Evolutionary conservation across 306 rosid genomes (phyloP).

Genomic region (Alnus glutinosa): DNA sequence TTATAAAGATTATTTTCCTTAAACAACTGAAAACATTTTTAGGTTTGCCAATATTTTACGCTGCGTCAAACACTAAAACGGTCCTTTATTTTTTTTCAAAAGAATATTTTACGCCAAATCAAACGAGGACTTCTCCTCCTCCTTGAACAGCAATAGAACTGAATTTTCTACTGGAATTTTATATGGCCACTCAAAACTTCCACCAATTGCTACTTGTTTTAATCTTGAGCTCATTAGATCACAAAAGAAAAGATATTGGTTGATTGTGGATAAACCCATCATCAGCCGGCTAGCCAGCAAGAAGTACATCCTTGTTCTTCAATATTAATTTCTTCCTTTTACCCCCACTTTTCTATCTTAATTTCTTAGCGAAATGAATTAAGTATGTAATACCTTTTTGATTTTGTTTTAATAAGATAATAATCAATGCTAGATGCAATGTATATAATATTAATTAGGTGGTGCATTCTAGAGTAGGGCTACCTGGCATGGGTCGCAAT

Average conservation of each 20-base stretch:
- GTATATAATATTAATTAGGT: conserved; percentile 25
- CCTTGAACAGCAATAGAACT: not conserved
- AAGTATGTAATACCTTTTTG: not conserved
- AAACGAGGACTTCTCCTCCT: too few species aligned
- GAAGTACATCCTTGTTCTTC: not conserved
- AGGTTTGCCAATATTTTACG: too few species aligned
- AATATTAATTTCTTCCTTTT: not conserved
- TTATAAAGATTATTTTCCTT: too few species aligned
- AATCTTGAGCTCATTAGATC: too few species aligned
- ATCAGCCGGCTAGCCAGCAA: not conserved
- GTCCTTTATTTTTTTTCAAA: too few species aligned
- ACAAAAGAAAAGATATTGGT: conserved; percentile 13
- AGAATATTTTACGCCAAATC: too few species aligned
- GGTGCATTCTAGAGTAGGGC: conserved; percentile 43
- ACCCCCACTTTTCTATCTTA: conserved; percentile 21
- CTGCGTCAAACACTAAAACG: too few species aligned
- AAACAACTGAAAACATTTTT: too few species aligned
- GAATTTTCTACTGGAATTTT: not conserved
- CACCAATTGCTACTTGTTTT: not conserved
- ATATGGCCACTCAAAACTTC: not conserved
- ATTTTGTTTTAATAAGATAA: conserved; percentile 18
- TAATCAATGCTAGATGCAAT: conserved; percentile 34
- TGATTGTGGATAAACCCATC: conserved; percentile 29
- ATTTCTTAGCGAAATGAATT: not conserved
- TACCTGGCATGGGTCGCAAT: conserved; percentile 31